A percentile compares a stretch with the other conserved stretches of the same genome.
phyloP scores from a whole-genome alignment of 2,329 filamentous ascomycete genomes.

The Apiospora marii region DNA sequence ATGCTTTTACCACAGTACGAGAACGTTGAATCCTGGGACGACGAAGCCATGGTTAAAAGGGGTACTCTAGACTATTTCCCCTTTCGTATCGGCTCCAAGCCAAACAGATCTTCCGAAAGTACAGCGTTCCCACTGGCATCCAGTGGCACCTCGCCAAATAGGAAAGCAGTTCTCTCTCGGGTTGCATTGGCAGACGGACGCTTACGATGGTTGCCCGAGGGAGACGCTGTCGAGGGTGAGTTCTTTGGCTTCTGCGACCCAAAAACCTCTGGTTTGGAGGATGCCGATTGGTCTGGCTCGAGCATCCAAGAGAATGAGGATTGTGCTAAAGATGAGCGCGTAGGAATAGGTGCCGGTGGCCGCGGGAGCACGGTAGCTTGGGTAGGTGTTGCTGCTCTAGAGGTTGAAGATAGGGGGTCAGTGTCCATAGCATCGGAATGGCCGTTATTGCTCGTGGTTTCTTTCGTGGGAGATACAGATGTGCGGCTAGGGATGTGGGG shows the following conservation, averaged over 20 bases:
- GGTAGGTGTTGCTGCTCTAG: slow-evolving; percentile 29
- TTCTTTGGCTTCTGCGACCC: slow-evolving; percentile 35
- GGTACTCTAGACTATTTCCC: slow-evolving; percentile 24
- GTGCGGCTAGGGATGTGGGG: not conserved
- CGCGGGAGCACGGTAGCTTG: slow-evolving; percentile 38
- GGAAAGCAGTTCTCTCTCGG: slow-evolving; percentile 64
- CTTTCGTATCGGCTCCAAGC: slow-evolving; percentile 58
- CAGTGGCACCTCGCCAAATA: slow-evolving; percentile 62
- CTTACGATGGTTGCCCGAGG: slow-evolving; percentile 45
- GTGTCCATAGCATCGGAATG: slow-evolving; percentile 27
- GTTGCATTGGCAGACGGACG: slow-evolving; percentile 52
- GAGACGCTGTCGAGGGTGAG: slow-evolving; percentile 35
- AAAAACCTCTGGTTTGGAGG: slow-evolving; percentile 26
- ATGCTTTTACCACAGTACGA: no score
- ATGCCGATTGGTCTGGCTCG: slow-evolving; percentile 57
- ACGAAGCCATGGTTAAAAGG: not conserved
- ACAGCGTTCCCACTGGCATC: slow-evolving; percentile 46
- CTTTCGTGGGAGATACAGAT: slow-evolving; percentile 12
- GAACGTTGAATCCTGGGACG: not conserved
- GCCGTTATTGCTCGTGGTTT: slow-evolving; percentile 13
- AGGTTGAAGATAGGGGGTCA: slow-evolving; percentile 35
- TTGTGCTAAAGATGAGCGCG: slow-evolving; percentile 72
- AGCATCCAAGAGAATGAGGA: slow-evolving; percentile 85
- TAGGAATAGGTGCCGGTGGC: slow-evolving; percentile 57
- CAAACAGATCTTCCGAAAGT: slow-evolving; percentile 61